phyloP scores from a whole-genome alignment of 306 rosid species.

The Ochetophila trinervis region DNA sequence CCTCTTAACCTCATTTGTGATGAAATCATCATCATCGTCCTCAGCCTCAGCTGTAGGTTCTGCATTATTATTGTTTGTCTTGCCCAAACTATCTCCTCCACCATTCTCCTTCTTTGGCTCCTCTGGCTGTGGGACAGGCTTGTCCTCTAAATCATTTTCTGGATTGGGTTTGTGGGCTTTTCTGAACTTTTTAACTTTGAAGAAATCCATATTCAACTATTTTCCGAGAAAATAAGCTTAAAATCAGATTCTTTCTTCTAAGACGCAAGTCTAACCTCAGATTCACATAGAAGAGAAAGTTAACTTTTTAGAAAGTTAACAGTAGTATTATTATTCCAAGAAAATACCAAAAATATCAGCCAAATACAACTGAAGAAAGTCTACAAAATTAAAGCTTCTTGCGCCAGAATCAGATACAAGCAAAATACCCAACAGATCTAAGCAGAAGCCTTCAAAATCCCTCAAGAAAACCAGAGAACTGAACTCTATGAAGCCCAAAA shows the following conservation, averaged over 20 bases:
- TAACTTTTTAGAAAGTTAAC: neutral
- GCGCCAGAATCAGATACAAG: slow-evolving; percentile 11
- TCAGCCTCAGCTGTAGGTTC: slow-evolving; percentile 61
- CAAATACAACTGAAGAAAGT: too few relatives aligned
- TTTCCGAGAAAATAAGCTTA: neutral
- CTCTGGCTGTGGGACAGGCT: slow-evolving; percentile 43
- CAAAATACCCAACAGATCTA: slow-evolving; percentile 17
- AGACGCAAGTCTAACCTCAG: slow-evolving; percentile 24
- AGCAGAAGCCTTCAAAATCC: slow-evolving; percentile 12
- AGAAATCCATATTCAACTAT: slow-evolving; percentile 53
- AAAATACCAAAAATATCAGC: neutral
- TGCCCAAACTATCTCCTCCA: slow-evolving; percentile 31
- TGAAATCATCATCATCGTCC: slow-evolving; percentile 84
- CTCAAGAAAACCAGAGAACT: slow-evolving; percentile 29
- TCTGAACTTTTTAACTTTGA: slow-evolving; percentile 63
- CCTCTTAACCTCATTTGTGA: slow-evolving; percentile 82
- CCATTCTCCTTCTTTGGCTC: slow-evolving; percentile 42
- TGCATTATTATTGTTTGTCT: slow-evolving; percentile 39
- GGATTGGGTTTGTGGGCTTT: slow-evolving; percentile 53
- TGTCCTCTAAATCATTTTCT: slow-evolving; percentile 37
- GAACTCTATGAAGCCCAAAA: neutral
- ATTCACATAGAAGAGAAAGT: slow-evolving; percentile 26
- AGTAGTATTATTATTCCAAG: neutral
- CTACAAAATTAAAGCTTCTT: neutral
- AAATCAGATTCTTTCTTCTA: slow-evolving; percentile 6